Percentiles rank a stretch among this genome's conserved stretches.
phyloP scores from a whole-genome alignment of 2,329 filamentous ascomycete species.

The Chaetomium olivaceum region DNA sequence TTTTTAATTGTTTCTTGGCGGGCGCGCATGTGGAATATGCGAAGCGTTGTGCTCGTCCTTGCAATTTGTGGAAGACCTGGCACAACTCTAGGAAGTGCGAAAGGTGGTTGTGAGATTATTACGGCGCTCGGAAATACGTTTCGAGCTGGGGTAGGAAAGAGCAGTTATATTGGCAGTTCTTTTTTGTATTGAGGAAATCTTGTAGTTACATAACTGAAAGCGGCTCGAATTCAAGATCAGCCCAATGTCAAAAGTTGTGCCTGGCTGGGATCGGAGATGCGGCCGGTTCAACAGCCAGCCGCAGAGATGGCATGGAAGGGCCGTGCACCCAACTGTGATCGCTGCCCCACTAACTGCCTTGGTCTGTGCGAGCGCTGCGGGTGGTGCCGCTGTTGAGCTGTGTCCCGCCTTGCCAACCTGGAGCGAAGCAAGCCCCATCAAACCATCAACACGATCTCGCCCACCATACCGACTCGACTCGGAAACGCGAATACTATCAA shows the following conservation, averaged over 20 bases:
- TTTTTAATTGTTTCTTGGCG: not conserved
- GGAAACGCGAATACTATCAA: not conserved
- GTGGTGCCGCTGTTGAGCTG: not conserved
- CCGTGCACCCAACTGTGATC: not conserved
- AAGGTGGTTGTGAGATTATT: not conserved
- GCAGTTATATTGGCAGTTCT: not conserved
- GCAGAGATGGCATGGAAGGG: not conserved
- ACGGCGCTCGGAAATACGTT: not conserved
- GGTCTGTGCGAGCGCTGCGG: not conserved
- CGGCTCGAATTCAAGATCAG: not conserved
- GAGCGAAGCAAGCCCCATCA: not conserved
- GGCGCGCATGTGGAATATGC: not conserved
- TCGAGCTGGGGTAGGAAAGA: not conserved
- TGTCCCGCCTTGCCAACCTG: not conserved
- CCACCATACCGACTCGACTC: not conserved
- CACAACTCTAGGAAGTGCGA: not conserved
- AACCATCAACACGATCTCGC: not conserved
- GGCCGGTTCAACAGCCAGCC: not conserved
- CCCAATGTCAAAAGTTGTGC: not conserved
- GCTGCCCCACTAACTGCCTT: not conserved
- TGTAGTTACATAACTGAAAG: not conserved
- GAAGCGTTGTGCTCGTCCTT: not conserved
- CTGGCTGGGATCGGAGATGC: not conserved
- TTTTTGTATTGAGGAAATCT: not conserved
- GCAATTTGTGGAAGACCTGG: not conserved